Base-by-base conservation (phyloP, 2,329 filamentous ascomycete genomes). In the Truncatella angustata region DNA sequence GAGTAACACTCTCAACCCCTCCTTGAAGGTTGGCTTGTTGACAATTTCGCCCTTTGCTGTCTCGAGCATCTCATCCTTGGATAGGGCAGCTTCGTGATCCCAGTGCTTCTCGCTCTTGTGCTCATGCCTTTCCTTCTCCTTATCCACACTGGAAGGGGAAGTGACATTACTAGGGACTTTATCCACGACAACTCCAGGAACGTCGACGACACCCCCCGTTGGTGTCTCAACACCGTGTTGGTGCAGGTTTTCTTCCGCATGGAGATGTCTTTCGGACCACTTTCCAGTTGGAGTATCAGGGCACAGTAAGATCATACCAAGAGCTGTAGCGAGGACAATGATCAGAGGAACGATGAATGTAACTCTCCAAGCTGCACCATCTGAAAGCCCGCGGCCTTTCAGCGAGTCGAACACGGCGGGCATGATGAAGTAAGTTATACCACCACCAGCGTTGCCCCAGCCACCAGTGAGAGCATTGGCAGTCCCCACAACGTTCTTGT, bases 361-460 rank as follows among this genome's bases (percentile, higher is more conserved):
- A 1, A 96, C 82, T 23, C 91, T 82, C 91, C 92, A 96, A 2
- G 91, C 88, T 34, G 84, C 79, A 60, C 88, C 84, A 2, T 83
- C 71, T 1, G 77, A 73, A 50, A 93, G 74, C 5, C 84, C 82
- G 45, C 77, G 77, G 1, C 77, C 63, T 20, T 88, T 80, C 20
- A 96, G 76, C 0, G 88, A 89, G 69, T 95, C 87, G 70, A 87
- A 94, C 52, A 96, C 85, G 4, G 90, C 90, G 2, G 92, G 91
- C 91, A 96, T 96, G 61, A 93, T 82, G 68, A 96, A 95, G 73
- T 96, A 96, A 2, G 91, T 96, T 59, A 96, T 88, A 51, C 92
- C 92, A 57, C 91, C 92, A 53, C 92, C 91, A 23, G 90, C 82
- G 61, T 96, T 96, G 48, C 91, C 92, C 74, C 89, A 87, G 12